Conservation (phyloP, 768 basidiomycete genomes). For the Leccinum fibrillosum region DNA sequence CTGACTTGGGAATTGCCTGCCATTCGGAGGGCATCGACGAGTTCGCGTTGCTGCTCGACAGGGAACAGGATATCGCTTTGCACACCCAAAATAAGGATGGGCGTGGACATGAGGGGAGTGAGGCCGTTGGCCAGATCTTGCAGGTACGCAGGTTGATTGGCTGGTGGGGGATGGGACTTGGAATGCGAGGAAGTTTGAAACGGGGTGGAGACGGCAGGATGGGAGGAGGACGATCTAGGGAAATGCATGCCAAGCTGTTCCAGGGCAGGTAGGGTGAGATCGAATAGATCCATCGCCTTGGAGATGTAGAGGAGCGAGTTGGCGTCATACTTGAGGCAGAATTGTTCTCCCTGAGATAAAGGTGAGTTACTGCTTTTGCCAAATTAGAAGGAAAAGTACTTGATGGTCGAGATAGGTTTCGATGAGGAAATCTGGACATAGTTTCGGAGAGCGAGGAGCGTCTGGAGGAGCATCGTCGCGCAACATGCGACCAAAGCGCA, state of each 20-base stretch:
- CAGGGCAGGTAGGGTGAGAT: conserved; percentile 82
- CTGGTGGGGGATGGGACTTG: conserved; percentile 70
- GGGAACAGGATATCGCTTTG: conserved; percentile 97
- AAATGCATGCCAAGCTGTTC: conserved; percentile 57
- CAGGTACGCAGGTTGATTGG: conserved; percentile 72
- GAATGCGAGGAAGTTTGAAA: conserved; percentile 45
- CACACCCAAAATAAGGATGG: conserved; percentile 86
- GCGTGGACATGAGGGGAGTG: conserved; percentile 67
- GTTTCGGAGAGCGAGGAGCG: conserved; percentile 49
- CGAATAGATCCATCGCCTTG: conserved; percentile 99
- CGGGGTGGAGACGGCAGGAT: conserved; percentile 16
- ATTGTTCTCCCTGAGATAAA: conserved; percentile 75
- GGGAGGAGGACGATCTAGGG: conserved; percentile 18
- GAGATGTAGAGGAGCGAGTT: conserved; percentile 98
- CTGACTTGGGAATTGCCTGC: conserved; percentile 86
- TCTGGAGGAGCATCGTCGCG: conserved; percentile 27
- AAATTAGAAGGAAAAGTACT: conserved; percentile 27
- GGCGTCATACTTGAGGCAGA: conserved; percentile 98
- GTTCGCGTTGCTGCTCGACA: conserved; percentile 94
- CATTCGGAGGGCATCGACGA: conserved; percentile 88
- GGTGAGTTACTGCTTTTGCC: not conserved
- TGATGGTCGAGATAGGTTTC: conserved; percentile 98
- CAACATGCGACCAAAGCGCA: conserved; percentile 87
- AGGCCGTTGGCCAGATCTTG: conserved; percentile 78
- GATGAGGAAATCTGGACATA: conserved; percentile 97